Percentiles rank a stretch among this genome's conserved stretches.
Evolutionary conservation across 495 filamentous ascomycete genomes (phyloP).

Genomic region (Antarctomyces pellizariae): DNA sequence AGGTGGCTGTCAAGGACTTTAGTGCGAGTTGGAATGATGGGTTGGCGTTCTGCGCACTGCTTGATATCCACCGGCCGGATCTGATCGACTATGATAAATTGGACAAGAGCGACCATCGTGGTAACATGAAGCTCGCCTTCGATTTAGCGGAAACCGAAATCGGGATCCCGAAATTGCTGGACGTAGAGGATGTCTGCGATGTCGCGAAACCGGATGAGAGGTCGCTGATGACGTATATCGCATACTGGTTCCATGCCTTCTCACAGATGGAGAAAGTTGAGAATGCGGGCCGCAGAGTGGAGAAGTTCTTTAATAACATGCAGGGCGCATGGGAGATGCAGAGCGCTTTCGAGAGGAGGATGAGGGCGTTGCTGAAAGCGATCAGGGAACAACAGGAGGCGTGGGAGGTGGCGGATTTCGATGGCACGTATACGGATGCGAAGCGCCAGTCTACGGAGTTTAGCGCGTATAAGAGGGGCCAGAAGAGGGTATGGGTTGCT

Average conservation of each 20-base stretch:
- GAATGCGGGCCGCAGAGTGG: conserved; percentile 84
- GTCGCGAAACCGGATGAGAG: conserved; percentile 89
- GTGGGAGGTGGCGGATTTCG: conserved; percentile 63
- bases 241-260: conserved; percentile 99
- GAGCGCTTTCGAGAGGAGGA: conserved; percentile 73
- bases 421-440: conserved; percentile 80
- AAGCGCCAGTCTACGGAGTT: conserved; percentile 70
- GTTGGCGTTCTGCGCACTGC: conserved; percentile 80
- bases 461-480: conserved; percentile 60
- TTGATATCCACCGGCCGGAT: conserved; percentile 94
- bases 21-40: conserved; percentile 93
- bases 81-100: conserved; percentile 87
- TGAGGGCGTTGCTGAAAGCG: conserved; percentile 50
- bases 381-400: conserved; percentile 45
- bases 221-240: conserved; percentile 96
- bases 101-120: conserved; percentile 83
- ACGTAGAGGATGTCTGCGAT: conserved; percentile 96
- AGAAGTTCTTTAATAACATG: conserved; percentile 98
- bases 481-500: conserved; percentile 86
- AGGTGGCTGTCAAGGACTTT: conserved; percentile 85
- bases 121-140: conserved; percentile 95
- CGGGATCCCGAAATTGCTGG: conserved; percentile 82
- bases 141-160: conserved; percentile 91
- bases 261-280: conserved; percentile 95
- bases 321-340: conserved; percentile 99